phyloP scores from a whole-genome alignment of 805 yeast species.

The Pichia paraexigua region DNA sequence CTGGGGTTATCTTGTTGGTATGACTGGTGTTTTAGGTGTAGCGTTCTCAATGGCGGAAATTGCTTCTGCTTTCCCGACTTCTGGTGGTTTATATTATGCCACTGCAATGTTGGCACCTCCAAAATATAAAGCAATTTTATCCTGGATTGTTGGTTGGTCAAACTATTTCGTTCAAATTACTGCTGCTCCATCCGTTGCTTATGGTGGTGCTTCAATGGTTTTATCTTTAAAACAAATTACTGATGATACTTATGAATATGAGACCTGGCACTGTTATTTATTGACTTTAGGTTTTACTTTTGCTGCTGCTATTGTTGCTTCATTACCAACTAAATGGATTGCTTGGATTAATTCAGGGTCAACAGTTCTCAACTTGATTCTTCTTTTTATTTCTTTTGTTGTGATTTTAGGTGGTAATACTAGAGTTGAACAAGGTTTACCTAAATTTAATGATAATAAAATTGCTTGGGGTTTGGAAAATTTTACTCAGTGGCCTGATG shows the following conservation, averaged over 20 bases:
- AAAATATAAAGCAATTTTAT: constrained; percentile 41
- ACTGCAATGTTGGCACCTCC: constrained; percentile 56
- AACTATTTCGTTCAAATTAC: constrained; percentile 62
- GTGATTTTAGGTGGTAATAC: constrained; percentile 45
- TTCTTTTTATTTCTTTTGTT: constrained; percentile 44
- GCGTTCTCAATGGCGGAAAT: constrained; percentile 60
- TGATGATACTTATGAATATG: constrained; percentile 33
- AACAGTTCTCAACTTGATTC: constrained; percentile 40
- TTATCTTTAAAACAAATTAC: constrained; percentile 40
- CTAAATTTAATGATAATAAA: constrained; percentile 42
- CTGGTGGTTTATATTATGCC: constrained; percentile 65
- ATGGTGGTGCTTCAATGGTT: constrained; percentile 48
- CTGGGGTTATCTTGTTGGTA: constrained; percentile 54
- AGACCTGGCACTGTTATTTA: constrained; percentile 44
- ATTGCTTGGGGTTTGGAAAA: constrained; percentile 50
- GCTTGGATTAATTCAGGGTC: constrained; percentile 45
- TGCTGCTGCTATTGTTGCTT: constrained; percentile 39
- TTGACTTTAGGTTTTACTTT: constrained; percentile 45
- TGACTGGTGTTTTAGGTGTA: constrained; percentile 47
- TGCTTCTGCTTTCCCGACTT: constrained; percentile 57
- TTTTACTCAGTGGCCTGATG: constrained; percentile 57
- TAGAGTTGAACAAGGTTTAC: constrained; percentile 29
- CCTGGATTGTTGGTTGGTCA: constrained; percentile 60
- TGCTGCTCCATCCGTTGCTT: constrained; percentile 53
- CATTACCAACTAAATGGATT: constrained; percentile 47